Conservation (phyloP, 495 filamentous ascomycete species). For the Penicillium ochrochloron region DNA sequence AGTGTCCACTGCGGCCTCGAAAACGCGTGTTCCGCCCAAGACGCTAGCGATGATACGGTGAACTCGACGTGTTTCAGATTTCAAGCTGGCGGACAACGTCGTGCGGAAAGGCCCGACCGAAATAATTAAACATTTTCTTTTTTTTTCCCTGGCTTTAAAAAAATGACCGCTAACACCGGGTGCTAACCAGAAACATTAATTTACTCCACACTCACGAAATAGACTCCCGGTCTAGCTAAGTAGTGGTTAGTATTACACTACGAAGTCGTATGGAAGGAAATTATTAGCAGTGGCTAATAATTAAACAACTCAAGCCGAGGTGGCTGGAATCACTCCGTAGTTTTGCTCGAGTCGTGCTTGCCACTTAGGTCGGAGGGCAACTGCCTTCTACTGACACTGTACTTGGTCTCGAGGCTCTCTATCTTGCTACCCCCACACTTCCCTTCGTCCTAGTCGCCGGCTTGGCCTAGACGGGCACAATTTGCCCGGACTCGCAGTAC, state of each 20-base stretch:
- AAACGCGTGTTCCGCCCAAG: slow-evolving; percentile 32
- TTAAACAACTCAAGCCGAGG: slow-evolving; percentile 3
- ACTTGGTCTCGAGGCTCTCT: neutral
- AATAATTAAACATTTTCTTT: slow-evolving; percentile 13
- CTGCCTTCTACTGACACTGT: neutral
- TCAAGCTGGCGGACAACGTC: slow-evolving; percentile 29
- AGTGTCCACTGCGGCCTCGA: slow-evolving; percentile 23
- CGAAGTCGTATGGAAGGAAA: neutral
- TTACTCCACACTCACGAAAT: slow-evolving; percentile 7
- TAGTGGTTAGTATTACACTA: neutral
- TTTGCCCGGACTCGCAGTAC: neutral
- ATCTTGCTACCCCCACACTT: neutral
- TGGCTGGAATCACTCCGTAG: neutral
- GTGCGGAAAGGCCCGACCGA: slow-evolving; percentile 32
- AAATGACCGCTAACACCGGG: slow-evolving; percentile 1
- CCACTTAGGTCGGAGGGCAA: neutral
- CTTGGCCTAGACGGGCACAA: slow-evolving; percentile 7
- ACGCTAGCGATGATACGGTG: slow-evolving; percentile 12
- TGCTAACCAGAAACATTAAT: neutral
- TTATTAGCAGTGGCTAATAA: neutral
- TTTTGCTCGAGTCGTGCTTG: neutral
- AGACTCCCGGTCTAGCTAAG: slow-evolving; percentile 3
- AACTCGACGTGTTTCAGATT: slow-evolving; percentile 45
- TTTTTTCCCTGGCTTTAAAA: neutral
- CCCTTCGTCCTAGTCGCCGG: neutral